These are phyloP conservation scores for Daldinia bambusicola DNA, from an alignment of 495 filamentous ascomycete species.

Conservation along the genomic window DNA sequence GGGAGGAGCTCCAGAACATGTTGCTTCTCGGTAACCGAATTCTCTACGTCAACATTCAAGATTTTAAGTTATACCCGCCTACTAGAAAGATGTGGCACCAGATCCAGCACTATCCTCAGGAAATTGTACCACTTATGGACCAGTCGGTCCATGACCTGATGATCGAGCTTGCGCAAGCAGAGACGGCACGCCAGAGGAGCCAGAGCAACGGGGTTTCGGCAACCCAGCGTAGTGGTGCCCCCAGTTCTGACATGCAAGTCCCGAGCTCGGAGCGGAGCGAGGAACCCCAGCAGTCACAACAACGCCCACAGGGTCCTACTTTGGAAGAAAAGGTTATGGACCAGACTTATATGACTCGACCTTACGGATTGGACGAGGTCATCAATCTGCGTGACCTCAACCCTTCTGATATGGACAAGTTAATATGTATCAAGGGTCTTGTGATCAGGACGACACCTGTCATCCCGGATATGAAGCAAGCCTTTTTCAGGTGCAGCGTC, in stretches of 20 bases:
- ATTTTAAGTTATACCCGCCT: constrained; percentile 91
- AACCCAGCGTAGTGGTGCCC: constrained; percentile 51
- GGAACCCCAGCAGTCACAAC: constrained; percentile 52
- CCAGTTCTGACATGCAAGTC: constrained; percentile 77
- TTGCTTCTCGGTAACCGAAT: constrained; percentile 80
- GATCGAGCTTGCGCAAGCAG: constrained; percentile 85
- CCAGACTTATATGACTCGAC: constrained; percentile 84
- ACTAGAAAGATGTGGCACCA: constrained; percentile 96
- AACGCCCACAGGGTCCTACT: constrained; percentile 47
- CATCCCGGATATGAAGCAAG: constrained; percentile 95
- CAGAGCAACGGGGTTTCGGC: constrained; percentile 62
- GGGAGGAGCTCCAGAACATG: constrained; percentile 90
- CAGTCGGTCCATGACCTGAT: constrained; percentile 91
- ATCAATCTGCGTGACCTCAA: constrained; percentile 96
- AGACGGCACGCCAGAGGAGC: constrained; percentile 75
- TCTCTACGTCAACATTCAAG: constrained; percentile 87
- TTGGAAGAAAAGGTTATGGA: constrained; percentile 71
- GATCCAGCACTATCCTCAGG: constrained; percentile 88
- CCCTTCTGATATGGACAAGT: constrained; percentile 94
- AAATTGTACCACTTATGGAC: constrained; percentile 97
- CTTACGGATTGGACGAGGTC: constrained; percentile 85
- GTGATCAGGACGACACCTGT: constrained; percentile 96
- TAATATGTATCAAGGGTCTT: constrained; percentile 94
- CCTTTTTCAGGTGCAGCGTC: constrained; percentile 93
- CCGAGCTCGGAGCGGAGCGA: constrained; percentile 78